phyloP scores from a whole-genome alignment of 2,329 filamentous ascomycete species.

The Balansia obtecta region DNA sequence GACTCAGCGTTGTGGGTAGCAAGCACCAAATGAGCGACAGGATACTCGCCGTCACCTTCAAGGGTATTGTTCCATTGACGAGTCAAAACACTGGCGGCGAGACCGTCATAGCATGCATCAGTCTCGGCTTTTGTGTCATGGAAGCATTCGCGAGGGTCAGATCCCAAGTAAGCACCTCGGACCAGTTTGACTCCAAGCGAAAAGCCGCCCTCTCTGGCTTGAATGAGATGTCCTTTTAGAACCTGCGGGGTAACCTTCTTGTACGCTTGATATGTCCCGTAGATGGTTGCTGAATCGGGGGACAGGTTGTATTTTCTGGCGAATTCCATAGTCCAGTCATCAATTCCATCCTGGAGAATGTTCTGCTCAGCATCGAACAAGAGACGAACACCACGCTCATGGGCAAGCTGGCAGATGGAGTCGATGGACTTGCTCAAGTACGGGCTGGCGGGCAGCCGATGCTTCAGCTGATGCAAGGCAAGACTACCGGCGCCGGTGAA shows the following conservation, averaged over 20 bases:
- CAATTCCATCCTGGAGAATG: conserved; percentile 64
- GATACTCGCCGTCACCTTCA: conserved; percentile 33
- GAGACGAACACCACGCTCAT: conserved; percentile 55
- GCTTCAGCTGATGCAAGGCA: conserved; percentile 54
- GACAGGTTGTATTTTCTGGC: conserved; percentile 63
- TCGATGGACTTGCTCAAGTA: conserved; percentile 59
- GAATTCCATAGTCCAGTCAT: conserved; percentile 66
- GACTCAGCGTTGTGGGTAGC: conserved; percentile 74
- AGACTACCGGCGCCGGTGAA: conserved; percentile 74
- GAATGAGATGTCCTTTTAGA: conserved; percentile 45
- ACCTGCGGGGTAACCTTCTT: conserved; percentile 49
- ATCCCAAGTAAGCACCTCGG: conserved; percentile 59
- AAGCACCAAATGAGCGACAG: conserved; percentile 52
- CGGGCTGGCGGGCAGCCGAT: conserved; percentile 48
- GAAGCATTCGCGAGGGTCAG: conserved; percentile 57
- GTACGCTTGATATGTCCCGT: conserved; percentile 71
- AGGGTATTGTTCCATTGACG: conserved; percentile 30
- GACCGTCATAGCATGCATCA: conserved; percentile 58
- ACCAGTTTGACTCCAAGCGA: conserved; percentile 65
- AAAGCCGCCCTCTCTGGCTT: conserved; percentile 47
- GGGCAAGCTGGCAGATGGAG: conserved; percentile 61
- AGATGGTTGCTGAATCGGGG: conserved; percentile 56
- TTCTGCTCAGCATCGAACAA: conserved; percentile 83
- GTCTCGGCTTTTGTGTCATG: conserved; percentile 62
- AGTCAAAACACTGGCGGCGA: conserved; percentile 54